A percentile compares a stretch with the other conserved stretches of the same genome.
Evolutionary conservation across 192 early-diverging fungal species (phyloP).

Genomic region (Lobosporangium transversale): DNA sequence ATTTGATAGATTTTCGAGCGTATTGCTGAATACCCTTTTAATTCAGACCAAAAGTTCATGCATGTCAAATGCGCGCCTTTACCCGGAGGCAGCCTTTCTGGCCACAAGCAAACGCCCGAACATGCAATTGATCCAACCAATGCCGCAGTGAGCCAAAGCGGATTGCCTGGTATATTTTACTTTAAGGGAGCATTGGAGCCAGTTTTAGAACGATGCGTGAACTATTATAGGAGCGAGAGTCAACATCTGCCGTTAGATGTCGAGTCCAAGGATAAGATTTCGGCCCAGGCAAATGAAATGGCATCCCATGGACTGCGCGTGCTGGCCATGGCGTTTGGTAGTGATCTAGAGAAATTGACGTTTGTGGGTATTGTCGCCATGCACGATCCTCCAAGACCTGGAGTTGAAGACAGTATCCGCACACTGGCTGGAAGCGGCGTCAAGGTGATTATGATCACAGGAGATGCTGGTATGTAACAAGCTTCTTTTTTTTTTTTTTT

Average conservation of each 20-base stretch:
- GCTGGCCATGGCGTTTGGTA: conserved; percentile 84
- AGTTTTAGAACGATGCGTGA: conserved; percentile 76
- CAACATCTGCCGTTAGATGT: conserved; percentile 64
- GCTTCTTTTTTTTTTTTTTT: neutral
- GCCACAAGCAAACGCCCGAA: conserved; percentile 35
- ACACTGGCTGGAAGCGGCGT: conserved; percentile 82
- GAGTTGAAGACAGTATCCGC: conserved; percentile 79
- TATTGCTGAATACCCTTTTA: conserved; percentile 88
- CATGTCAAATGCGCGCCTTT: conserved; percentile 66
- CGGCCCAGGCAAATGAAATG: conserved; percentile 70
- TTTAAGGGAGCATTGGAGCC: conserved; percentile 92
- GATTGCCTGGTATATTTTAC: conserved; percentile 53
- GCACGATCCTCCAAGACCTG: conserved; percentile 90
- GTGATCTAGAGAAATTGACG: conserved; percentile 60
- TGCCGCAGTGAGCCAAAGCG: conserved; percentile 45
- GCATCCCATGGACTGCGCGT: conserved; percentile 85
- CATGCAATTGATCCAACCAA: conserved; percentile 47
- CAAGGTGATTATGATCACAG: conserved; percentile 96
- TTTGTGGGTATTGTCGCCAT: conserved; percentile 91
- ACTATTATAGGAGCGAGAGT: conserved; percentile 65
- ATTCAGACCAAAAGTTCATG: conserved; percentile 95
- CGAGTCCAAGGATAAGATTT: conserved; percentile 66
- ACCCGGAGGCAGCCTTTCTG: conserved; percentile 28
- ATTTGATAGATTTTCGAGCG: conserved; percentile 59
- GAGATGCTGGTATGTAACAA: conserved; percentile 74